These are phyloP conservation scores for Taiwanofungus camphoratus DNA, from an alignment of 1,284 basidiomycete species.

Conservation along the genomic window DNA sequence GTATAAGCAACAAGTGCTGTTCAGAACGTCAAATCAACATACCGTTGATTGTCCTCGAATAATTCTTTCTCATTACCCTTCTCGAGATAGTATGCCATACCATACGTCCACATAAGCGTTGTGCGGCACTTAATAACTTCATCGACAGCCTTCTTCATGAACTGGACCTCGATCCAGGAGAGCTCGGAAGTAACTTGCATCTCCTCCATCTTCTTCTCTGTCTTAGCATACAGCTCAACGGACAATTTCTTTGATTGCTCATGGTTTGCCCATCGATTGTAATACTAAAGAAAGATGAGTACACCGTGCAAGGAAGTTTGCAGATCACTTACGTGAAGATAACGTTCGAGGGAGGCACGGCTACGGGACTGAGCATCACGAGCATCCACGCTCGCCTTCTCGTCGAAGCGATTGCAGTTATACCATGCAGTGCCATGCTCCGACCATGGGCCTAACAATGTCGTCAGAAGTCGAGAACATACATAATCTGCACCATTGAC, in stretches of 20 bases:
- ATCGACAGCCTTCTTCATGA: constrained; percentile 97
- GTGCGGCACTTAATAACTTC: constrained; percentile 86
- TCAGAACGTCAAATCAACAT: constrained; percentile 11
- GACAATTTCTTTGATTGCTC: constrained; percentile 97
- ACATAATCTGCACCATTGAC: constrained; percentile 6
- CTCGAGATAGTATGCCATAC: constrained; percentile 95
- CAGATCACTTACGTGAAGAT: constrained; percentile 79
- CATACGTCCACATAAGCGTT: constrained; percentile 99
- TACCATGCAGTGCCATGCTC: constrained; percentile 98
- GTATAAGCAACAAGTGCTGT: background rate
- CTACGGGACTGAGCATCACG: constrained; percentile 87
- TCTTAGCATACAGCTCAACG: constrained; percentile 86
- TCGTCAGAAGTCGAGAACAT: constrained; percentile 29
- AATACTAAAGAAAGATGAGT: constrained; percentile 61
- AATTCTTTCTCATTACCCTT: constrained; percentile 92
- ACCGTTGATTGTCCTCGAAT: constrained; percentile 97
- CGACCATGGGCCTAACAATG: constrained; percentile 83
- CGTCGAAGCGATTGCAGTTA: constrained; percentile 96
- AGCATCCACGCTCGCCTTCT: constrained; percentile 85
- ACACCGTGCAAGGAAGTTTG: constrained; percentile 1
- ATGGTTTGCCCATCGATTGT: constrained; percentile 98
- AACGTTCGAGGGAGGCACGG: constrained; percentile 87
- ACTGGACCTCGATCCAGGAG: constrained; percentile 99
- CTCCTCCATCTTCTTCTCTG: constrained; percentile 99
- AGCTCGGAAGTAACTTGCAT: constrained; percentile 91